Conservation (phyloP, 306 rosid genomes). For the Argentina anserina region DNA sequence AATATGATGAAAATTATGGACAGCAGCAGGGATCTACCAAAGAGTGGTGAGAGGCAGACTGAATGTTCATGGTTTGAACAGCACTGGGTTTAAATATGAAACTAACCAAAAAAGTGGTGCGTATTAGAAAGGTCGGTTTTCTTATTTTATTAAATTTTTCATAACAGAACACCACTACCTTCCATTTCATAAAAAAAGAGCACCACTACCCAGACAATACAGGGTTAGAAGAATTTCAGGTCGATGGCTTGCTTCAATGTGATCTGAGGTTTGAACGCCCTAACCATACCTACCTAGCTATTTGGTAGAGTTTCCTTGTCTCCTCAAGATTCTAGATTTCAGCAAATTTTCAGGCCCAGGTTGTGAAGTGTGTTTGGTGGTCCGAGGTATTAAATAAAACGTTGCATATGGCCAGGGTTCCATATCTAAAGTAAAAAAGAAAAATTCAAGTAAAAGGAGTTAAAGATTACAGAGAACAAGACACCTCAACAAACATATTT, state of each 20-base stretch:
- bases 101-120: background rate
- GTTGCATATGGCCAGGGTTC: background rate
- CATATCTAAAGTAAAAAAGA: background rate
- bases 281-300: background rate
- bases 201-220: background rate
- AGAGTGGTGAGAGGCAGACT: background rate
- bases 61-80: background rate
- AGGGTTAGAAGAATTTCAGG: background rate
- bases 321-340: background rate
- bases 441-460: background rate
- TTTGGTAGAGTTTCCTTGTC: background rate
- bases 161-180: background rate
- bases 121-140: background rate
- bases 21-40: background rate
- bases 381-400: background rate
- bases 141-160: background rate
- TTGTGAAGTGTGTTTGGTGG: background rate
- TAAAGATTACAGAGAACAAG: background rate
- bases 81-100: background rate
- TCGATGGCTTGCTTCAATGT: background rate
- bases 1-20: background rate
- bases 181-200: background rate
- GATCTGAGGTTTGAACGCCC: background rate
- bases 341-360: background rate
- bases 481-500: background rate